Base-by-base conservation (phyloP, 129 eudicot species). In the Kitagawia praeruptora region DNA sequence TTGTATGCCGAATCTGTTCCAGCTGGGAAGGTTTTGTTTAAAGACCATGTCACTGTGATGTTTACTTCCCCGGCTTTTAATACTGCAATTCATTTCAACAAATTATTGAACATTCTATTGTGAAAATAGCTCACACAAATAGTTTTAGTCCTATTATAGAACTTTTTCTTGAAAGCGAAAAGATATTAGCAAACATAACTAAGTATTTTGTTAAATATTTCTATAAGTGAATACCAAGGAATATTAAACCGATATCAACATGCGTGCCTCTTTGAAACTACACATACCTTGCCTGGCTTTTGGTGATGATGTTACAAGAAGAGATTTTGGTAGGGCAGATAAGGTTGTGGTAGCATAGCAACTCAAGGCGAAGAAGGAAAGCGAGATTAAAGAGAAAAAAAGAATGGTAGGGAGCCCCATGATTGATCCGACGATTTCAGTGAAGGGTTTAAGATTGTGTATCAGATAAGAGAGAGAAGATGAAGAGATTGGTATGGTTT, bases 11-110 rank as follows among this genome's bases (percentile, higher is more conserved):
- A 80, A 49, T 89, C 88, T 25, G 87, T 77, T 25, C 80, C 89
- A 34, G 78, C 76, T 44, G 84, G 75, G 75, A 47, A 73, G 47
- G 75, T 87, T 40, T 63, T 64, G 89, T 87, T 86, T 4, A 87
- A 46, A 49, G 79, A 81, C 93, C 97, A 91, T 76, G 89, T 73
- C 16, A 89, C 85, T 0, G 91, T 91, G 56, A 93, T 82, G 4
- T 79, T 12, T 46, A 71, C 89, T 6, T 85, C 88, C 25, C 95
- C 97, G 27, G 87, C 92, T 75, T 77, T 83, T 51, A 93, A 77
- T 47, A 85, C 97, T 92, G 90, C 84, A 67, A 63, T 28, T 46
- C 40, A 27, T 48, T 37, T 46, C n/a, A 75, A 47, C 31, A 0
- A n/a, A 16, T 45, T 27, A 75, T 8, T 13, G 16, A n/a, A 13